These are phyloP conservation scores for Collybiopsis luxurians DNA, from an alignment of 768 basidiomycete genomes.

Conservation along the genomic window DNA sequence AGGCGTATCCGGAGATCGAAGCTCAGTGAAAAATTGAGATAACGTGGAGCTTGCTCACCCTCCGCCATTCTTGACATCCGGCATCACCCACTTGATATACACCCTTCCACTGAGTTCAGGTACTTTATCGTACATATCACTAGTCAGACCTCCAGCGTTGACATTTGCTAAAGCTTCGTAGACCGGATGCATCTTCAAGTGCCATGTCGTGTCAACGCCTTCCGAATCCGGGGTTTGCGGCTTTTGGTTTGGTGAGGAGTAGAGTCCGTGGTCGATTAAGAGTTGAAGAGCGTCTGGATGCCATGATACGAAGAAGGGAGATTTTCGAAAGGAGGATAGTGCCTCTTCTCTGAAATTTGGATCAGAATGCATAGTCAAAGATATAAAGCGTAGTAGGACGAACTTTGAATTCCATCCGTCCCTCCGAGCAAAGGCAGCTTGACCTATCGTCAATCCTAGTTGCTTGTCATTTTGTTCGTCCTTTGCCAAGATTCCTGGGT, in stretches of 20 bases:
- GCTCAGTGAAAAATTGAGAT: background rate
- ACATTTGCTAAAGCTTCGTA: slow-evolving; percentile 64
- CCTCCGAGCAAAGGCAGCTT: slow-evolving; percentile 55
- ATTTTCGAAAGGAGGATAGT: slow-evolving; percentile 38
- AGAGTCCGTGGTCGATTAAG: slow-evolving; percentile 62
- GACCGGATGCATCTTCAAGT: slow-evolving; percentile 63
- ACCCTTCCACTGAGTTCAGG: slow-evolving; percentile 44
- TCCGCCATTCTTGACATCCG: slow-evolving; percentile 26
- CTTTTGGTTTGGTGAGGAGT: no score
- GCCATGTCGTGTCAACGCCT: no score
- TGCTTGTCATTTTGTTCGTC: slow-evolving; percentile 17
- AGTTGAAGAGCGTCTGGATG: slow-evolving; percentile 55
- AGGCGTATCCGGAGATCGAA: background rate
- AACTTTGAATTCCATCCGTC: slow-evolving; percentile 45
- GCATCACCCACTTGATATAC: slow-evolving; percentile 54
- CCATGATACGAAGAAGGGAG: slow-evolving; percentile 72
- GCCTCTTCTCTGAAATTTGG: slow-evolving; percentile 50
- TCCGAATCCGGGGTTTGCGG: slow-evolving; percentile 27
- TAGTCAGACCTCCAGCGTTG: slow-evolving; percentile 35
- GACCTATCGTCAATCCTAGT: slow-evolving; percentile 22
- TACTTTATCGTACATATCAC: slow-evolving; percentile 41
- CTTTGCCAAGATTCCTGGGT: slow-evolving; percentile 61
- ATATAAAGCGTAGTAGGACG: no score
- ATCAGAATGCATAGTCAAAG: background rate
- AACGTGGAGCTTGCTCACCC: no score